Conservation (phyloP, 257 asterid genomes). For the Solanum gandarillasii region DNA sequence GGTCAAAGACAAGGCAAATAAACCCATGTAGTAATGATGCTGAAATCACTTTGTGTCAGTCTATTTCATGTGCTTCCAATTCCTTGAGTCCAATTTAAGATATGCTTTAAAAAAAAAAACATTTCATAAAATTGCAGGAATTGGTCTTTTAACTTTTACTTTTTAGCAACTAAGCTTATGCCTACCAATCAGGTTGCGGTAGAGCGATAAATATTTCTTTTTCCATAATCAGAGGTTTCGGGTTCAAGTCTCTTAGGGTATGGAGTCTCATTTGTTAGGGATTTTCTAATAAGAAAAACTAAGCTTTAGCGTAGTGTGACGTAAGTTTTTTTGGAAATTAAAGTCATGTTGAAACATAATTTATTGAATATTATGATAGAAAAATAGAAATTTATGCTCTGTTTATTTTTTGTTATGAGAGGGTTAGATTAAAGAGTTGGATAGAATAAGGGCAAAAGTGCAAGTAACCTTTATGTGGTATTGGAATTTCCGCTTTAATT, state of each 20-base stretch:
- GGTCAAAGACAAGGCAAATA: not conserved
- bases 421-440: not conserved
- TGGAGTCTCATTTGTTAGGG: not conserved
- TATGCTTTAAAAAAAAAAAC: not conserved
- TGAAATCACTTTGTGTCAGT: not conserved
- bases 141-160: not conserved
- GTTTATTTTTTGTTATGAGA: not conserved
- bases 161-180: not conserved
- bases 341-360: not conserved
- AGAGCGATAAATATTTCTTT: not conserved
- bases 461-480: not conserved
- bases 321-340: not conserved
- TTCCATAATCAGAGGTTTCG: accelerated
- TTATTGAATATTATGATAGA: not conserved
- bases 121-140: not conserved
- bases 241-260: not conserved
- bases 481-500: not conserved
- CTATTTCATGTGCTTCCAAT: not conserved
- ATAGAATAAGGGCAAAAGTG: not conserved
- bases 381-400: not conserved
- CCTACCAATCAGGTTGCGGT: not conserved
- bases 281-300: not conserved
- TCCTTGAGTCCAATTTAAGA: not conserved
- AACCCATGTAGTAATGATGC: not conserved
- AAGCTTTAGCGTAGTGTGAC: not conserved